These are phyloP conservation scores for Penicillium sp. DNA, from an alignment of 2,329 filamentous ascomycete species.

Conservation along the genomic window DNA sequence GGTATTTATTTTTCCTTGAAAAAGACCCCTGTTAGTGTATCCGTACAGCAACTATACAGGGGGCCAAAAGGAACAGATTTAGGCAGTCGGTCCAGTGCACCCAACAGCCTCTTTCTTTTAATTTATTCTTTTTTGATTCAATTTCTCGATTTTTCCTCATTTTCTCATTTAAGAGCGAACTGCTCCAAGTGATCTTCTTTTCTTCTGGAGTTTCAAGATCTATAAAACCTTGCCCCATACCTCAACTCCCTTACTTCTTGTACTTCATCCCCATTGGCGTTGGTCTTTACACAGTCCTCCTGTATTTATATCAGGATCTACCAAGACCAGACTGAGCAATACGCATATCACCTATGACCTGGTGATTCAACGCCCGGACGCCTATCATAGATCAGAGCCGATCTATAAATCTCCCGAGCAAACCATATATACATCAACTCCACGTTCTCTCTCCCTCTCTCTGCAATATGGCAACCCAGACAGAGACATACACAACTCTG, in stretches of 20 bases:
- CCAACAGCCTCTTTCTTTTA: slow-evolving; percentile 20
- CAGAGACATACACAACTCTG: slow-evolving; percentile 19
- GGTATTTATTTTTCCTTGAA: slow-evolving; percentile 5
- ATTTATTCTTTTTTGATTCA: slow-evolving; percentile 7
- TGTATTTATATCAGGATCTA: background rate
- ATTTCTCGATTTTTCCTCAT: too few relatives aligned
- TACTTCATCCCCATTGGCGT: slow-evolving; percentile 7
- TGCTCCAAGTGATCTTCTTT: slow-evolving; percentile 23
- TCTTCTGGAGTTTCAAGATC: slow-evolving; percentile 15
- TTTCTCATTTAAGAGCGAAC: slow-evolving; percentile 21
- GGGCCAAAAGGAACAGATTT: slow-evolving; percentile 24
- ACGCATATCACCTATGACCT: too few relatives aligned
- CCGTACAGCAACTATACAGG: slow-evolving; percentile 23
- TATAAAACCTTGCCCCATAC: slow-evolving; percentile 20
- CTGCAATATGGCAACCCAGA: slow-evolving; percentile 15
- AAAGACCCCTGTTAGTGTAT: slow-evolving; percentile 22
- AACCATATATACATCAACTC: background rate
- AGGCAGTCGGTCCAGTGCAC: slow-evolving; percentile 20
- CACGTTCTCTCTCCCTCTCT: background rate
- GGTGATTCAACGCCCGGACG: background rate
- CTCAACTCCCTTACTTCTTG: slow-evolving; percentile 2
- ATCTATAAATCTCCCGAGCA: background rate
- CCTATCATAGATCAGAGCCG: background rate
- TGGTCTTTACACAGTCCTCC: background rate
- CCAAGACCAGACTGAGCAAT: background rate